Base-by-base conservation (phyloP, 1,284 basidiomycete species). In the Austroboletus niveus region DNA sequence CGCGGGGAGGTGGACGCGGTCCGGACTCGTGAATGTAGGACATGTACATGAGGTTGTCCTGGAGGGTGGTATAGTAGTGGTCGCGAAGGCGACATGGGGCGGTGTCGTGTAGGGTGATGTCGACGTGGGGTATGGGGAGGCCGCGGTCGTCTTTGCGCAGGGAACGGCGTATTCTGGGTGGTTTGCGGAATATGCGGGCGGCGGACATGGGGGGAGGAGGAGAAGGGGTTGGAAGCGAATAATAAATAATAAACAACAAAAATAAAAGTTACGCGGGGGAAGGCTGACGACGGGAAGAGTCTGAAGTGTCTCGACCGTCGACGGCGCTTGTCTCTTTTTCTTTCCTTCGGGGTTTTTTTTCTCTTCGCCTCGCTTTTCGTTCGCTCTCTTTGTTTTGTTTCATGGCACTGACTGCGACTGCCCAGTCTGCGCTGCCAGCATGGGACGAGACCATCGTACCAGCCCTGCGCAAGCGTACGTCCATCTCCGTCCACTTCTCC, bases 31-130 rank as follows among this genome's bases (percentile, higher is more conserved):
- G 94, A 53, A 85, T 78, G 76, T 97, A 98, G 46, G 90, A 91
- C 83, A 98, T 90, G 80, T 99, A 99, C 78, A 99, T 84, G 60
- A 97, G 75, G 73, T 98, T 84, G 62, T 93, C 87, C 22, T 85
- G 81, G 52, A 99, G 79, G 9, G 94, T 89, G 48, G 77, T 74
- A 66, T 89, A 70, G 75, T 97, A 98, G 75, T 98, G 92, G 58
- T 94, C 87, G 54, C 81, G 76, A 52, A 94, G 81, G 44, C 95
- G 85, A 61, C 81, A 88, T 54, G 82, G 77, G 45, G 90, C 85
- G 42, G 88, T 90, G 62, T 89, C 82, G 60, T 85, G 82, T 34
- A 86, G 71, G 60, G 82, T 57, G 57, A 87, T 62, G 53, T 78
- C 75, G 59, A 84, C 77, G 61, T 84, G 86, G 3, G 87, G 88